phyloP scores from a whole-genome alignment of 106 monocot species.

The Phalaenopsis aphrodite region DNA sequence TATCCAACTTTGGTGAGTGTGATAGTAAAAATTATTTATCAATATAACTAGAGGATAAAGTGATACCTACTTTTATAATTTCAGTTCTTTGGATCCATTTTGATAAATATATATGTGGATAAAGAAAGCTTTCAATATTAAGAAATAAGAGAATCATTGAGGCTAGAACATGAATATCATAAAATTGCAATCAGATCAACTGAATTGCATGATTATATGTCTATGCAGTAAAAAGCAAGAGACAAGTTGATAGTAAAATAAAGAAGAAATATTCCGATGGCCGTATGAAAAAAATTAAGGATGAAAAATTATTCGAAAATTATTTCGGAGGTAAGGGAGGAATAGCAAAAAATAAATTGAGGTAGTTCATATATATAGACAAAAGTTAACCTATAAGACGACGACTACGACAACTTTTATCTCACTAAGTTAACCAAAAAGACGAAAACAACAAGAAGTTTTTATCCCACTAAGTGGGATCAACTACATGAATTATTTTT shows the following conservation, averaged over 20 bases:
- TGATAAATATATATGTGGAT: not conserved
- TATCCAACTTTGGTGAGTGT: not conserved
- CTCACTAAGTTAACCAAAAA: no score
- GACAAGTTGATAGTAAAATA: not conserved
- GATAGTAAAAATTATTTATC: not conserved
- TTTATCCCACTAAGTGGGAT: no score
- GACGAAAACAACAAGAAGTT: no score
- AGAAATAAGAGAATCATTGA: not conserved
- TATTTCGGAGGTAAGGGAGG: not conserved
- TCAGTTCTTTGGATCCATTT: not conserved
- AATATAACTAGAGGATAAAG: not conserved
- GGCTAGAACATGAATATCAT: not conserved
- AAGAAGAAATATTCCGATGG: not conserved
- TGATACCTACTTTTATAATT: not conserved
- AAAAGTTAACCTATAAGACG: not conserved
- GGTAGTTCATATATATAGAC: not conserved
- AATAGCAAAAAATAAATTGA: not conserved
- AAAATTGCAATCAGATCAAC: not conserved
- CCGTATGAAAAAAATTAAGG: not conserved
- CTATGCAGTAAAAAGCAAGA: not conserved
- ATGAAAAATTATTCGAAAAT: not conserved
- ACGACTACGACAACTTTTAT: no score
- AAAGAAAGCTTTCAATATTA: not conserved
- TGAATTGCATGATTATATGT: not conserved
- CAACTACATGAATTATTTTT: no score